Base-by-base conservation (phyloP, 179 eudicot genomes). In the Gypsophila paniculata region DNA sequence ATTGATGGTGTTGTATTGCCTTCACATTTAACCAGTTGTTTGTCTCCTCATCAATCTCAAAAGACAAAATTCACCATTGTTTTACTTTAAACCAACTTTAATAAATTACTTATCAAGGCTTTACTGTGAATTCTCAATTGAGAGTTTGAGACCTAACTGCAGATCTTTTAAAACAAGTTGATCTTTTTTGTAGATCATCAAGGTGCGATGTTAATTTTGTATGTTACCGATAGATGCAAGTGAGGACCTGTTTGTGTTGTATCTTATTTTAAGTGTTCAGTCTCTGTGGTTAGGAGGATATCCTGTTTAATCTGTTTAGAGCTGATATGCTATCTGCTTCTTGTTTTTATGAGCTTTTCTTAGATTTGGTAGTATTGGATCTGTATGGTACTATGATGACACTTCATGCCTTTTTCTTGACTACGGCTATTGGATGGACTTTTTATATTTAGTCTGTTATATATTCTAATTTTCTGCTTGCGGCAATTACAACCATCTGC, bases 401-500 rank as follows among this genome's bases (percentile, higher is more conserved):
- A 11, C 38, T 25, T 66, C 51, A 42, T 39, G 51, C 68, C 52
- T 42, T 65, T 29, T 29, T 29, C 34, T 29, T 29, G 34, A 29
- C 34, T 29, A 29, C 34, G 4, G 34, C 46, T 7, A 18, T 46
- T 49, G 11, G 42, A 3, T 23, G 70, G 57, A 65, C 60, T 58
- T 58, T 23, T 15, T 25, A 60, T 17, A 13, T 60, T 62, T 17
- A 13, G 61, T 68, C 29, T 39, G 48, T 9, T 12, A 13, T 61
- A 22, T 69, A 18, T 48, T 23, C 22, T 55, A 66, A 14, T 23
- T 1, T 29, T 63, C 15, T 54, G 65, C 60, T 71, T 38, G 49
- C 62, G 22, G 29, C 57, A 61, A 14, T 71, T 22, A 52, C 68
- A 19, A 63, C 49, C 58, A 38, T 65, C 25, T 78, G 78, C 90